Percentiles rank a stretch among this genome's conserved stretches.
These are phyloP conservation scores for Globisporangium cederbergense DNA, from an alignment of 352 stramenopile species.

Conservation along the genomic window DNA sequence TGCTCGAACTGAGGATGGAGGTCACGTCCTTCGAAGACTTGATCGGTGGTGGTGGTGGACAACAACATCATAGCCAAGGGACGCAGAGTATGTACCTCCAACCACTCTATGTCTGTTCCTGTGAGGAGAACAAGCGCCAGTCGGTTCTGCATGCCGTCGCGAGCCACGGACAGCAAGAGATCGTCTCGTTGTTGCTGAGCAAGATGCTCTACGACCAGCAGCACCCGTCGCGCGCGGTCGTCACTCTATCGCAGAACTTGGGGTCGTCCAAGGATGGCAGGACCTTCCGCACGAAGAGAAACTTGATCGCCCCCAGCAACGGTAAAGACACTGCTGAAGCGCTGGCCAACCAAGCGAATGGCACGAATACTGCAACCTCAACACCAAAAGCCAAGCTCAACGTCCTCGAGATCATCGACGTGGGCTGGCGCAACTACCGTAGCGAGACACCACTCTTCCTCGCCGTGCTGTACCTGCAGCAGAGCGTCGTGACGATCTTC, in stretches of 20 bases:
- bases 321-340: neutral
- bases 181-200: slow-evolving; percentile 46
- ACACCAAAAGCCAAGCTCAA: slow-evolving; percentile 20
- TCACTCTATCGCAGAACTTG: neutral
- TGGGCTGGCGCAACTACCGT: slow-evolving; percentile 67
- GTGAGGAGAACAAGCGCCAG: slow-evolving; percentile 59
- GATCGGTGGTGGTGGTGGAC: no score
- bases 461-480: slow-evolving; percentile 48
- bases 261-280: neutral
- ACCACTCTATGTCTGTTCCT: slow-evolving; percentile 62
- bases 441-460: slow-evolving; percentile 69
- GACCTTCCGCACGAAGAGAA: slow-evolving; percentile 5
- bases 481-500: slow-evolving; percentile 39
- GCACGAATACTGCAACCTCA: neutral
- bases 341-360: neutral
- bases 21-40: slow-evolving; percentile 2
- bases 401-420: slow-evolving; percentile 18
- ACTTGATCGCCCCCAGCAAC: slow-evolving; percentile 18
- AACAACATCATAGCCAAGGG: no score
- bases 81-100: slow-evolving; percentile 23
- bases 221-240: slow-evolving; percentile 12
- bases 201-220: slow-evolving; percentile 45
- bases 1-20: slow-evolving; percentile 40
- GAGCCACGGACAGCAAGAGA: slow-evolving; percentile 47
- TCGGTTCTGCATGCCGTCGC: slow-evolving; percentile 62